phyloP scores from a whole-genome alignment of 2,329 filamentous ascomycete genomes.

The Periconia digitata region DNA sequence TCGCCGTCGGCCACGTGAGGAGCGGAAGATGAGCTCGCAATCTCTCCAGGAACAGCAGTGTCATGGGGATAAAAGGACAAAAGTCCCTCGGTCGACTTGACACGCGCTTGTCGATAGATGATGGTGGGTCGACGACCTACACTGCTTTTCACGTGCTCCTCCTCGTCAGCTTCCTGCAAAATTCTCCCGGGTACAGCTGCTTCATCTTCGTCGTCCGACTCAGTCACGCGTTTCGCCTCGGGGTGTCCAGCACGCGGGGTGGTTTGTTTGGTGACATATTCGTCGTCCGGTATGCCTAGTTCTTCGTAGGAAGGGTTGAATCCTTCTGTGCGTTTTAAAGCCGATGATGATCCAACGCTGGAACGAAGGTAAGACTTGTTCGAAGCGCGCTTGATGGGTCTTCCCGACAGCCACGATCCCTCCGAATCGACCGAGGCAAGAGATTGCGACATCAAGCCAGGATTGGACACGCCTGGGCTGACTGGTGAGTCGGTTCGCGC shows the following conservation, averaged over 20 bases:
- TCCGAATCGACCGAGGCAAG: conserved; percentile 94
- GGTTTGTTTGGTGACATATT: conserved; percentile 68
- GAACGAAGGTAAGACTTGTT: conserved; percentile 49
- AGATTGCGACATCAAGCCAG: conserved; percentile 68
- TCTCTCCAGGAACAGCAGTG: conserved; percentile 17
- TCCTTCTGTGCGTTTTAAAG: conserved; percentile 52
- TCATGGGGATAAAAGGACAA: conserved; percentile 54
- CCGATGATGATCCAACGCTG: conserved; percentile 47
- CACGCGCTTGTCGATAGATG: conserved; percentile 59
- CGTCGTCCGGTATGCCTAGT: conserved; percentile 67
- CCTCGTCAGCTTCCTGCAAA: conserved; percentile 23
- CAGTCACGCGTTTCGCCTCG: no score
- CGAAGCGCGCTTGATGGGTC: conserved; percentile 55
- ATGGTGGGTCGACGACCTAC: conserved; percentile 64
- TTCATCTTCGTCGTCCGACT: conserved; percentile 45
- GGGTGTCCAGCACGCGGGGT: no score
- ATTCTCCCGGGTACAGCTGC: conserved; percentile 20
- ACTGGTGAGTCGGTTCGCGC: conserved; percentile 48
- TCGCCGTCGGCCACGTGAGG: conserved; percentile 32
- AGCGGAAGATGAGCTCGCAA: conserved; percentile 32
- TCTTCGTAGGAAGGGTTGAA: conserved; percentile 67
- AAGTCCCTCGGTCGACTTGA: conserved; percentile 64
- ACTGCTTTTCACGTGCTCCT: conserved; percentile 53
- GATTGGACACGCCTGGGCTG: conserved; percentile 31
- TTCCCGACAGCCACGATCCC: conserved; percentile 90